These are phyloP conservation scores for Hypocreales sp. DNA, from an alignment of 2,329 filamentous ascomycete species.

Conservation along the genomic window DNA sequence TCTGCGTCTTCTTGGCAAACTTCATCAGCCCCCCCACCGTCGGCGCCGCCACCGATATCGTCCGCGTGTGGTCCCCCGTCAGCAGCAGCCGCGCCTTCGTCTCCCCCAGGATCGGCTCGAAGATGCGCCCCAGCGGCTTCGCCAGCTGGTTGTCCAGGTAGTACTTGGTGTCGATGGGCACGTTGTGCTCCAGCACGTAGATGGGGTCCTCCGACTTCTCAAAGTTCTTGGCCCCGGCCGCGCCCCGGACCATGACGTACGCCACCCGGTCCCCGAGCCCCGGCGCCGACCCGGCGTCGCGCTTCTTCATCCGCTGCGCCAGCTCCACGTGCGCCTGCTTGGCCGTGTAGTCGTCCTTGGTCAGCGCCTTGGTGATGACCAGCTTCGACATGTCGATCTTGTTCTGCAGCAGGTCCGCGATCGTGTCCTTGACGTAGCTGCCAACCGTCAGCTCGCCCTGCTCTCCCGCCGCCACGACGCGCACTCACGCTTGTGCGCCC, in stretches of 20 bases:
- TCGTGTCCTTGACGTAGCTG: conserved; percentile 92
- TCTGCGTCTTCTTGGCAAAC: conserved; percentile 94
- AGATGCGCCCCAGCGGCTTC: conserved; percentile 87
- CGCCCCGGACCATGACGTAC: conserved; percentile 93
- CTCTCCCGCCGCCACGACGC: not conserved
- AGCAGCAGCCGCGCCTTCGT: conserved; percentile 77
- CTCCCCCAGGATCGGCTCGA: conserved; percentile 93
- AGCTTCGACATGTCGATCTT: conserved; percentile 98
- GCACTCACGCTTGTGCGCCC: conserved; percentile 77
- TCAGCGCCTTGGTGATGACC: conserved; percentile 93
- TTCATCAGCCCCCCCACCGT: conserved; percentile 93
- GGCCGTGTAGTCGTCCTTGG: conserved; percentile 75
- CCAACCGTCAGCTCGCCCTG: conserved; percentile 19
- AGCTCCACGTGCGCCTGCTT: conserved; percentile 96
- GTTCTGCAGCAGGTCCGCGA: conserved; percentile 89
- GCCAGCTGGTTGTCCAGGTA: conserved; percentile 97
- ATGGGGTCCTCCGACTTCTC: conserved; percentile 96
- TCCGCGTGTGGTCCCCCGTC: conserved; percentile 86
- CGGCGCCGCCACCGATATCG: conserved; percentile 82
- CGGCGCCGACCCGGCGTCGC: conserved; percentile 86
- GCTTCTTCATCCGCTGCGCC: conserved; percentile 91
- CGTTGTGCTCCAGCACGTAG: conserved; percentile 91
- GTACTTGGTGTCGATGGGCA: conserved; percentile 96
- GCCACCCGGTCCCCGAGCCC: conserved; percentile 89
- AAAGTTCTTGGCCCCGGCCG: conserved; percentile 82